These are phyloP conservation scores for Radiomyces spectabilis DNA, from an alignment of 192 early-diverging fungal genomes.

Conservation along the genomic window DNA sequence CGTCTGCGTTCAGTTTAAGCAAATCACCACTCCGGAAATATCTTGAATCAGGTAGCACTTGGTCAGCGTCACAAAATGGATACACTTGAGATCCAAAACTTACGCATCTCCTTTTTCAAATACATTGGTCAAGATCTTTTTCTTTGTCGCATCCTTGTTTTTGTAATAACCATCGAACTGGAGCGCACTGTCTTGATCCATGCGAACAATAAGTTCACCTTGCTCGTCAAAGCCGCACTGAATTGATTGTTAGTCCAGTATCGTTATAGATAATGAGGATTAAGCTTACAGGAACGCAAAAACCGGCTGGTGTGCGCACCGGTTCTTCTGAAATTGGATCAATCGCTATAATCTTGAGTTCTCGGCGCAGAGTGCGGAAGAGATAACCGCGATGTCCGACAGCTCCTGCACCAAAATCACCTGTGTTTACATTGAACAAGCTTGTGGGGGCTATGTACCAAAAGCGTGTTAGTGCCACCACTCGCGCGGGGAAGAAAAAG, in stretches of 20 bases:
- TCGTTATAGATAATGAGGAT: too few species aligned
- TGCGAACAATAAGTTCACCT: conserved; percentile 49
- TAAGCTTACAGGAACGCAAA: conserved; percentile 40
- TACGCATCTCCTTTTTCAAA: conserved; percentile 51
- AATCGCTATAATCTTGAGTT: conserved; percentile 45
- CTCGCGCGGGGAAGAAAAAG: too few species aligned
- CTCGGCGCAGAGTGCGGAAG: conserved; percentile 17
- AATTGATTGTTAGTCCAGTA: background rate
- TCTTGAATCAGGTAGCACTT: conserved; percentile 23
- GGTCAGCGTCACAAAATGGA: too few species aligned
- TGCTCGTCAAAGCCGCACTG: conserved; percentile 34
- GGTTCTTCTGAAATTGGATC: conserved; percentile 51
- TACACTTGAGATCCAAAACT: too few species aligned
- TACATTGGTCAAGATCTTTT: conserved; percentile 45
- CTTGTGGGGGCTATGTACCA: conserved; percentile 18
- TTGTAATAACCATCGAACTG: conserved; percentile 43
- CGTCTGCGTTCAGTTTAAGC: conserved; percentile 37
- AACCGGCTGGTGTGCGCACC: conserved; percentile 40
- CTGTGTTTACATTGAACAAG: conserved; percentile 36
- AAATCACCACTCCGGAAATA: conserved; percentile 55
- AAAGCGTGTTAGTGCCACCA: too few species aligned
- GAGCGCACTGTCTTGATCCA: conserved; percentile 28
- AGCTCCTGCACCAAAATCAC: conserved; percentile 47
- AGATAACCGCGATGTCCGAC: conserved; percentile 48
- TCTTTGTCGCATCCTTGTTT: conserved; percentile 35